phyloP scores from a whole-genome alignment of 2,329 filamentous ascomycete genomes.

The Aspergillus fructus region DNA sequence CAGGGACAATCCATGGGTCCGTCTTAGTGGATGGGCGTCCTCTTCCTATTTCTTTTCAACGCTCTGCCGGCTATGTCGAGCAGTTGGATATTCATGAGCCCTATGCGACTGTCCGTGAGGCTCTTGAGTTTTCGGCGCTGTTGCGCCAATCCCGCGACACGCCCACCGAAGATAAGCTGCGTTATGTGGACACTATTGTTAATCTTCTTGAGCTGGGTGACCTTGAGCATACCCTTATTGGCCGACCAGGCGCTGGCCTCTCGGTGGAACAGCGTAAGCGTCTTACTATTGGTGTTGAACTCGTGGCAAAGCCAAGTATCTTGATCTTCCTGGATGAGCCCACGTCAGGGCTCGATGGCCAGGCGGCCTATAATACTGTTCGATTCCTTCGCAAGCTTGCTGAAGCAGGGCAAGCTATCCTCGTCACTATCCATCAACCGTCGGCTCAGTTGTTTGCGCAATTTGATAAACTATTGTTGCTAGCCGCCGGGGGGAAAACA shows the following conservation, averaged over 20 bases:
- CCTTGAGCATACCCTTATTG: slow-evolving; percentile 62
- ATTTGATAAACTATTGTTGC: slow-evolving; percentile 66
- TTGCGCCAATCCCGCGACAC: slow-evolving; percentile 55
- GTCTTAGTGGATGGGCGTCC: slow-evolving; percentile 64
- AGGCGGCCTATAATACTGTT: slow-evolving; percentile 64
- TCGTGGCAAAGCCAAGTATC: slow-evolving; percentile 64
- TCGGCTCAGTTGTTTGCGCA: slow-evolving; percentile 64
- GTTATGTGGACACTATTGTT: slow-evolving; percentile 63
- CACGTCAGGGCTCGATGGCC: slow-evolving; percentile 65
- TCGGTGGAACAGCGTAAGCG: slow-evolving; percentile 66
- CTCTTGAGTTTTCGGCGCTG: slow-evolving; percentile 65
- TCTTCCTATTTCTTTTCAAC: slow-evolving; percentile 60
- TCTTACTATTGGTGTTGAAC: slow-evolving; percentile 68
- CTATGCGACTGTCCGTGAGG: slow-evolving; percentile 63
- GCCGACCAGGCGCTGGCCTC: slow-evolving; percentile 38
- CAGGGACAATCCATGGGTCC: slow-evolving; percentile 59
- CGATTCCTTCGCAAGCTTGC: slow-evolving; percentile 64
- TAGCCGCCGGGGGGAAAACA: slow-evolving; percentile 63
- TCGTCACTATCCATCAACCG: slow-evolving; percentile 70
- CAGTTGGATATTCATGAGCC: slow-evolving; percentile 67
- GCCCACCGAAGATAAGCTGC: slow-evolving; percentile 57
- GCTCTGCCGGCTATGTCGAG: slow-evolving; percentile 65
- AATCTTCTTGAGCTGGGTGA: slow-evolving; percentile 61
- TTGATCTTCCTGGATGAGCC: slow-evolving; percentile 69
- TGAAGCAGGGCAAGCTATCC: slow-evolving; percentile 62